Conservation (phyloP, 2,329 filamentous ascomycete genomes). For the Lecanicillium sp. region DNA sequence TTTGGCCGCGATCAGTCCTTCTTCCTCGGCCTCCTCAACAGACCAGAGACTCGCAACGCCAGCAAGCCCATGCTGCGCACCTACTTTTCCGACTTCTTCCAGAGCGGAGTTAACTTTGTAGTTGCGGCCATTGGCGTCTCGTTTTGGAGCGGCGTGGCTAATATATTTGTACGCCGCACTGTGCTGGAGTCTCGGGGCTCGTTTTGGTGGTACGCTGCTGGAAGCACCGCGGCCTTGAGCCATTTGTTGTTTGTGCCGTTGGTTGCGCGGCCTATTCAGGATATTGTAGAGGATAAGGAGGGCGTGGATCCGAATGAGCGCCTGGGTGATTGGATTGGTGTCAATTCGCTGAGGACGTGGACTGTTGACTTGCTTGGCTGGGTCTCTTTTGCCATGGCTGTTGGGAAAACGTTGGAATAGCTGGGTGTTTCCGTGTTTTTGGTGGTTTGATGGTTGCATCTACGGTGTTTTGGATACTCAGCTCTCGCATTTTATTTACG, state of each 20-base stretch:
- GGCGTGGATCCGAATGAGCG: constrained; percentile 6
- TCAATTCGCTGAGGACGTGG: constrained; percentile 1
- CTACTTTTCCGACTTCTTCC: constrained; percentile 27
- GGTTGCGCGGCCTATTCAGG: constrained; percentile 7
- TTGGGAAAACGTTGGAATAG: neutral
- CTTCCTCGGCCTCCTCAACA: constrained; percentile 21
- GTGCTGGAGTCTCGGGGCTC: constrained; percentile 4
- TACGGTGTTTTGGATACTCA: no score
- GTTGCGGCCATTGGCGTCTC: constrained; percentile 16
- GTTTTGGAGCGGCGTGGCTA: constrained; percentile 7
- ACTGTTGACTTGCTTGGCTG: constrained; percentile 5
- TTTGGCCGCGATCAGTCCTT: constrained; percentile 26
- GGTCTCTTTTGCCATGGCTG: constrained; percentile 1
- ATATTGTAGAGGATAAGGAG: constrained; percentile 6
- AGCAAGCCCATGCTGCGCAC: constrained; percentile 22
- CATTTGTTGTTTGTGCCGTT: constrained; percentile 12
- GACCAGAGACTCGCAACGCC: constrained; percentile 13
- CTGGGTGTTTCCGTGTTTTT: no score
- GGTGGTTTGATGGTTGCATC: no score
- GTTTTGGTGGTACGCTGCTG: constrained; percentile 12
- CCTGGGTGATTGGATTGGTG: constrained; percentile 4
- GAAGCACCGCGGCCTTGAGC: constrained; percentile 4
- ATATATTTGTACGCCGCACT: constrained; percentile 6
- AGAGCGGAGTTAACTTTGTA: constrained; percentile 12
- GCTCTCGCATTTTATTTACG: no score